These are phyloP conservation scores for Trichoderma atrobrunneum DNA, from an alignment of 2,329 filamentous ascomycete genomes.

Conservation along the genomic window DNA sequence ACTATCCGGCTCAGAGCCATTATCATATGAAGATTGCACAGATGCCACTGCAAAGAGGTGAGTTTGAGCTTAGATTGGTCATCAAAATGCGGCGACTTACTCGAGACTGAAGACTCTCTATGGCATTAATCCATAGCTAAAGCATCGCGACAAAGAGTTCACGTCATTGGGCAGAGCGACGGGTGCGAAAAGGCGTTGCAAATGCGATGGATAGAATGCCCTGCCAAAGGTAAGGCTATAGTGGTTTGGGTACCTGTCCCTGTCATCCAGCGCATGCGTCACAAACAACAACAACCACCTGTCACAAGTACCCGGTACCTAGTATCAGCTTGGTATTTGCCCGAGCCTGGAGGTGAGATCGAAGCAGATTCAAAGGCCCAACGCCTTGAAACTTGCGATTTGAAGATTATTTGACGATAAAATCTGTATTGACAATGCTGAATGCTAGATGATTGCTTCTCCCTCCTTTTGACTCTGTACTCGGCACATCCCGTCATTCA, in stretches of 20 bases:
- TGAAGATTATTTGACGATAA: background rate
- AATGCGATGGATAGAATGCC: background rate
- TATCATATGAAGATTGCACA: constrained; percentile 27
- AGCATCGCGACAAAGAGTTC: background rate
- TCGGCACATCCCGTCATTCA: background rate
- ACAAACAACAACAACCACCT: background rate
- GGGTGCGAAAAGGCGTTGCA: background rate
- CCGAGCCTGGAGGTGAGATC: background rate
- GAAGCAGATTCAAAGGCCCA: background rate
- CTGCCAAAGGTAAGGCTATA: background rate
- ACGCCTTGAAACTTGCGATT: background rate
- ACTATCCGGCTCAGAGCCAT: constrained; percentile 29
- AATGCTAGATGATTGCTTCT: background rate
- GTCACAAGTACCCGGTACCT: background rate
- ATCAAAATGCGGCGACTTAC: constrained; percentile 20
- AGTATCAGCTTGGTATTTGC: background rate
- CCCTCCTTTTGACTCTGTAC: background rate
- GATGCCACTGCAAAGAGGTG: constrained; percentile 26
- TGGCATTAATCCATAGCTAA: constrained; percentile 35
- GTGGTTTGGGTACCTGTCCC: background rate
- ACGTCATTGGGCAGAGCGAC: background rate
- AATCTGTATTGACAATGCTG: background rate
- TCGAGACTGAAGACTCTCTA: constrained; percentile 30
- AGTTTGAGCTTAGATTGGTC: background rate
- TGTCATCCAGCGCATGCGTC: background rate